Evolutionary conservation across 768 basidiomycete species (phyloP).

Genomic region (Naganishia vishniacii): DNA sequence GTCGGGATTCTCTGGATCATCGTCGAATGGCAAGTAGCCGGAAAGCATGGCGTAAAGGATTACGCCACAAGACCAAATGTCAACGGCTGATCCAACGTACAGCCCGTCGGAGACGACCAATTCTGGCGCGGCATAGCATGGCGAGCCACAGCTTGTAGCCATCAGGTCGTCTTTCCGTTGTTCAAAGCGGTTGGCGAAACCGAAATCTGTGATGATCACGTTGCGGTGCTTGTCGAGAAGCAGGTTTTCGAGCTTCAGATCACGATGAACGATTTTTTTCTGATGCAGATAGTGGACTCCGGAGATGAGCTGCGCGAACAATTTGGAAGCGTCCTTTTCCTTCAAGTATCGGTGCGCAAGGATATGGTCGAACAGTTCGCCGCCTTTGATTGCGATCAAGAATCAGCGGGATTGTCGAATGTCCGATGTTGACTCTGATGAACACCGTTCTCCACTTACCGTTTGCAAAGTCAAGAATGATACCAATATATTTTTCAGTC

Average conservation of each 20-base stretch:
- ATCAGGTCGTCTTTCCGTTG: constrained; percentile 88
- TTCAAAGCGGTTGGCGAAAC: constrained; percentile 96
- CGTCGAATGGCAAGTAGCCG: constrained; percentile 92
- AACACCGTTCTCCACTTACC: too few species aligned
- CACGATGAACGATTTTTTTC: constrained; percentile 98
- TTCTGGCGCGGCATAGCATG: constrained; percentile 97
- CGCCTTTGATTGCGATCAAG: constrained; percentile 48
- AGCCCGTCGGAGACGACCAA: constrained; percentile 94
- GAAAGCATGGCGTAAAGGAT: constrained; percentile 97
- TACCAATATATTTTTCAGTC: constrained; percentile 99
- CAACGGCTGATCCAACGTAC: constrained; percentile 94
- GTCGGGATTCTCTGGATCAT: constrained; percentile 96
- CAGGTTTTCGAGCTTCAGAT: constrained; percentile 97
- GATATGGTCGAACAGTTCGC: constrained; percentile 98
- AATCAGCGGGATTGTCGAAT: constrained; percentile 54
- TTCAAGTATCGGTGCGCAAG: constrained; percentile 93
- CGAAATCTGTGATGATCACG: constrained; percentile 99
- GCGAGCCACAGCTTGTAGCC: constrained; percentile 95
- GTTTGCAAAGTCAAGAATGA: constrained; percentile 95
- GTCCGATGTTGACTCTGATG: constrained; percentile 57
- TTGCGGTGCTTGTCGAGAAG: constrained; percentile 95
- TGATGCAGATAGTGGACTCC: constrained; percentile 98
- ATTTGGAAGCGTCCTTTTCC: constrained; percentile 86
- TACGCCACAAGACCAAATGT: constrained; percentile 97
- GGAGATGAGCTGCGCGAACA: constrained; percentile 96